These are phyloP conservation scores for Scedosporium boydii DNA, from an alignment of 2,329 filamentous ascomycete genomes.

Conservation along the genomic window DNA sequence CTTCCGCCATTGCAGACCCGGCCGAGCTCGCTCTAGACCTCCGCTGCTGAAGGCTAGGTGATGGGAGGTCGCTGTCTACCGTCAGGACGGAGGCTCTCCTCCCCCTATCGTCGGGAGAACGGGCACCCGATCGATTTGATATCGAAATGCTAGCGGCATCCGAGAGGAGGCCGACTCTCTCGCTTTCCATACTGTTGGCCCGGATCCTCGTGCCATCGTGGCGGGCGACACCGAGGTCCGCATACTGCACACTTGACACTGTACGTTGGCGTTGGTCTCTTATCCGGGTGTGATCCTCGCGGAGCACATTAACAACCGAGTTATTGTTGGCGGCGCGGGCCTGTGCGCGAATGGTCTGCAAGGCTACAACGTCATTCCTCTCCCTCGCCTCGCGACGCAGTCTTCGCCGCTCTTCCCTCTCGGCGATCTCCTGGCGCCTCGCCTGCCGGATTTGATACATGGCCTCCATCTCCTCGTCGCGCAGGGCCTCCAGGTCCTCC, in stretches of 20 bases:
- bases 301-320: conserved; percentile 49
- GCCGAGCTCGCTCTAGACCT: conserved; percentile 33
- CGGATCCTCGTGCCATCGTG: conserved; percentile 70
- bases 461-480: conserved; percentile 87
- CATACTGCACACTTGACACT: conserved; percentile 68
- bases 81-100: conserved; percentile 47
- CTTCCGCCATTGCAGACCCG: conserved; percentile 38
- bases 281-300: conserved; percentile 44
- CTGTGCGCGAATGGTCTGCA: conserved; percentile 57
- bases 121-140: conserved; percentile 23
- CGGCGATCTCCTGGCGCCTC: conserved; percentile 63
- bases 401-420: conserved; percentile 66
- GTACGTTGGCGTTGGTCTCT: conserved; percentile 52
- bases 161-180: conserved; percentile 60
- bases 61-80: conserved; percentile 36
- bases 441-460: conserved; percentile 81
- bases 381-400: conserved; percentile 62
- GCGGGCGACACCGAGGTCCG: conserved; percentile 63
- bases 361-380: conserved; percentile 57
- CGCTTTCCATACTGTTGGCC: conserved; percentile 64
- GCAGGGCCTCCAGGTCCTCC: conserved; percentile 67
- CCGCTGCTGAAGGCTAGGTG: conserved; percentile 18
- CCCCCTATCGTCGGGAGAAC: conserved; percentile 30
- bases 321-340: conserved; percentile 36
- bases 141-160: conserved; percentile 56